Evolutionary conservation across 441 rosid genomes (phyloP).

Genomic region (Pelargonium exstipulatum): DNA sequence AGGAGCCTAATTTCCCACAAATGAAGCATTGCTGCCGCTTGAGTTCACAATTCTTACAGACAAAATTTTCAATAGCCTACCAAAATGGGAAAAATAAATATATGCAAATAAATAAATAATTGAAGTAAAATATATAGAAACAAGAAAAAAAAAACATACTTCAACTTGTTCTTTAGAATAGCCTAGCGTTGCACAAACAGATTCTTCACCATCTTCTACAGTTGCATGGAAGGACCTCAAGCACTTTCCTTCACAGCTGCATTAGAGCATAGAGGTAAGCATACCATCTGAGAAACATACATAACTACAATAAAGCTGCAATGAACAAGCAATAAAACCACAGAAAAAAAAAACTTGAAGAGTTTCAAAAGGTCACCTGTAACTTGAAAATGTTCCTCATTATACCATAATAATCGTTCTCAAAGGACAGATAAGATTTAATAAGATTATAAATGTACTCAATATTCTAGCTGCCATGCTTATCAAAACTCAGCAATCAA

Average conservation of each 20-base stretch:
- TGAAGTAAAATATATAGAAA: slow-evolving; percentile 13
- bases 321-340: background rate
- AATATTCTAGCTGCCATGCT: background rate
- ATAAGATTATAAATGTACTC: background rate
- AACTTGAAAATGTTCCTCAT: background rate
- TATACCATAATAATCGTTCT: background rate
- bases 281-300: slow-evolving; percentile 11
- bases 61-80: slow-evolving; percentile 55
- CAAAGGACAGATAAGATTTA: background rate
- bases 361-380: background rate
- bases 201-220: slow-evolving; percentile 48
- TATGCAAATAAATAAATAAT: slow-evolving; percentile 8
- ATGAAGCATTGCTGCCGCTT: slow-evolving; percentile 77
- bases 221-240: slow-evolving; percentile 88
- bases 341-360: background rate
- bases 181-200: slow-evolving; percentile 64
- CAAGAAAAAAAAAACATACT: slow-evolving; percentile 39
- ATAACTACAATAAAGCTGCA: background rate
- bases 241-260: slow-evolving; percentile 91
- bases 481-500: background rate
- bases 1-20: slow-evolving; percentile 77
- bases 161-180: slow-evolving; percentile 50
- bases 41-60: slow-evolving; percentile 68
- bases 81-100: slow-evolving; percentile 19
- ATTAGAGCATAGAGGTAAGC: slow-evolving; percentile 27